These are phyloP conservation scores for Auricularia sp. DNA, from an alignment of 768 basidiomycete species.

Conservation along the genomic window DNA sequence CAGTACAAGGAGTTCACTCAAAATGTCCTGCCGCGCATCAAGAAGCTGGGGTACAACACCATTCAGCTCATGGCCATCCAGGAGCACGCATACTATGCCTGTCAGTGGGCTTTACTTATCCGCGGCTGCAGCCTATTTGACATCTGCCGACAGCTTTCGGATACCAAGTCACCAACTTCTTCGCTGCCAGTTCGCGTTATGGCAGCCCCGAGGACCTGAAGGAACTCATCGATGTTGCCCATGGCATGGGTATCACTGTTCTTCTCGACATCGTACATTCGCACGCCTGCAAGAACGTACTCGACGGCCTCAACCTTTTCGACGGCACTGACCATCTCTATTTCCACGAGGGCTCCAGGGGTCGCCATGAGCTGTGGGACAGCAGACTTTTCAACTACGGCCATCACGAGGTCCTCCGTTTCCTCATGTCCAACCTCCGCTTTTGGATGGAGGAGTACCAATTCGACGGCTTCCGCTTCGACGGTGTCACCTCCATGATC, in stretches of 20 bases:
- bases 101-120: slow-evolving; percentile 34
- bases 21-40: slow-evolving; percentile 78
- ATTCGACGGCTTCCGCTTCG: slow-evolving; percentile 97
- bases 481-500: slow-evolving; percentile 99
- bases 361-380: slow-evolving; percentile 95
- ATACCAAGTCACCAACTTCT: slow-evolving; percentile 96
- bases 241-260: slow-evolving; percentile 84
- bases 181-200: slow-evolving; percentile 92
- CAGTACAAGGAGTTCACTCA: slow-evolving; percentile 93
- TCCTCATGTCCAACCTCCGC: slow-evolving; percentile 88
- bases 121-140: slow-evolving; percentile 5
- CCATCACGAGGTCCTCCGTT: slow-evolving; percentile 86
- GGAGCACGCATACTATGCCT: slow-evolving; percentile 98
- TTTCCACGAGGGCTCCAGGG: slow-evolving; percentile 89
- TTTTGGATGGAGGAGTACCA: slow-evolving; percentile 93
- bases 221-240: slow-evolving; percentile 90
- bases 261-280: slow-evolving; percentile 96
- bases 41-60: slow-evolving; percentile 86
- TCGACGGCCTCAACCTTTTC: slow-evolving; percentile 91
- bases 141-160: slow-evolving; percentile 64
- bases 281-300: slow-evolving; percentile 94
- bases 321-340: slow-evolving; percentile 97
- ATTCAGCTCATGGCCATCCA: slow-evolving; percentile 98
- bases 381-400: slow-evolving; percentile 96
- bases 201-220: slow-evolving; percentile 93